Base-by-base conservation (phyloP, 129 eudicot genomes). In the Ambrosia artemisiifolia region DNA sequence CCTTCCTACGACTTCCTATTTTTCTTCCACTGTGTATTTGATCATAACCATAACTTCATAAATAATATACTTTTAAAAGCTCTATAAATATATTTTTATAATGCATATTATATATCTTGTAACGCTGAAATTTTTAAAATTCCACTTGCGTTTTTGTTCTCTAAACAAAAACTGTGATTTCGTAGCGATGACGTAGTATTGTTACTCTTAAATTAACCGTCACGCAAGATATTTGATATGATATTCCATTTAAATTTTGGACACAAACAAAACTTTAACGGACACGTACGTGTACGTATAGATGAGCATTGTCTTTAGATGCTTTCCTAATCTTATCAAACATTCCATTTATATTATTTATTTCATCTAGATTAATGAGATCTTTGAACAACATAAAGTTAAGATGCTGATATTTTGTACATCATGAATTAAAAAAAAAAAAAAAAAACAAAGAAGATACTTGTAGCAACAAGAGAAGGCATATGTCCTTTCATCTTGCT, bases 391-490 rank as follows among this genome's bases (percentile, higher is more conserved):
- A 19, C 48, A 14, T 70, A 64, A 62, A 62, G 66, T 32, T 50
- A 49, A 48, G 81, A 53, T 77, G 24, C 57, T 30, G 38, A 38
- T 76, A 30, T 59, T 60, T 14, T 61, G 9, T 18, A 12, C 24
- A 17, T 66, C 16, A 43, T 56, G 69, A 18, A 55, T 17, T 42
- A 28, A n/a, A n/a, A n/a, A n/a, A n/a, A n/a, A n/a, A n/a, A n/a
- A 57, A 32, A 28, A 44, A 11, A 54, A 42, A 76, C 36, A 59
- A 59, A 2, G 40, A 3, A 35, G n/a, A 60, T 36, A 68, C 69
- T 43, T 54, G 67, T 75, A 49, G 35, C 76, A 61, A 70, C 50
- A 42, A 63, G 77, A 32, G 73, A 43, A 43, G 68, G 82, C 64
- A 78, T 78, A 53, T 67, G n/a, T 67, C 42, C 36, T 43, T 18